Evolutionary conservation across 140 eudicot species (phyloP).

Genomic region (Stevia rebaudiana): DNA sequence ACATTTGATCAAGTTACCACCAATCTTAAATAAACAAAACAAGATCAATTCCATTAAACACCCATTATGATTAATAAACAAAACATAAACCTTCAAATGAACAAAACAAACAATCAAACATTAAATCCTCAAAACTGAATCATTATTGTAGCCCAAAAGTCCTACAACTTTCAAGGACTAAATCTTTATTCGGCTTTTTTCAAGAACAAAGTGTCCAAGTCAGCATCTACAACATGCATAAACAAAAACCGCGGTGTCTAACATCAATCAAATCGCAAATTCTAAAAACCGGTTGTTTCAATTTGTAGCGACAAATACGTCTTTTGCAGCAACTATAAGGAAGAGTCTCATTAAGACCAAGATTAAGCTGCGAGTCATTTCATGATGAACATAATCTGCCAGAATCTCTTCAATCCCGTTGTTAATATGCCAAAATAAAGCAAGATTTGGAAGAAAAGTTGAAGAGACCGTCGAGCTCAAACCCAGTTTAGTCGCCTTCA

Average conservation of each 20-base stretch:
- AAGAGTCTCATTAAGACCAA: slow-evolving; percentile 41
- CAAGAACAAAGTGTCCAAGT: neutral
- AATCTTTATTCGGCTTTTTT: slow-evolving; percentile 21
- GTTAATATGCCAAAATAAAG: slow-evolving; percentile 39
- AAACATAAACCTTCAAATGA: slow-evolving; percentile 1
- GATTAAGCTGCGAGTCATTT: slow-evolving; percentile 40
- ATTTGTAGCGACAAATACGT: slow-evolving; percentile 40
- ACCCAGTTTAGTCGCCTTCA: slow-evolving; percentile 28
- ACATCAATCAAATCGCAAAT: neutral
- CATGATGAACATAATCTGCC: slow-evolving; percentile 42
- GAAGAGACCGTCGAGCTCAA: slow-evolving; percentile 20
- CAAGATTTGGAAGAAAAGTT: slow-evolving; percentile 33
- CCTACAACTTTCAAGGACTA: slow-evolving; percentile 18
- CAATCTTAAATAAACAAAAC: no score
- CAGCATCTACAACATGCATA: neutral
- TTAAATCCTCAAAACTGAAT: slow-evolving; percentile 12
- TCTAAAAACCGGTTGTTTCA: neutral
- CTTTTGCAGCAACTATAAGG: slow-evolving; percentile 37
- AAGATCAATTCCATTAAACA: neutral
- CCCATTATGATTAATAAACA: neutral
- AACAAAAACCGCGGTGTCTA: neutral
- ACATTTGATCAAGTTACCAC: no score
- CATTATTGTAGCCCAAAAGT: slow-evolving; percentile 25
- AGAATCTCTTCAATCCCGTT: slow-evolving; percentile 43
- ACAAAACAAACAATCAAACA: slow-evolving; percentile 12